Base-by-base conservation (phyloP, 176 grass and related monocot species). In the Rhynchospora pubera region DNA sequence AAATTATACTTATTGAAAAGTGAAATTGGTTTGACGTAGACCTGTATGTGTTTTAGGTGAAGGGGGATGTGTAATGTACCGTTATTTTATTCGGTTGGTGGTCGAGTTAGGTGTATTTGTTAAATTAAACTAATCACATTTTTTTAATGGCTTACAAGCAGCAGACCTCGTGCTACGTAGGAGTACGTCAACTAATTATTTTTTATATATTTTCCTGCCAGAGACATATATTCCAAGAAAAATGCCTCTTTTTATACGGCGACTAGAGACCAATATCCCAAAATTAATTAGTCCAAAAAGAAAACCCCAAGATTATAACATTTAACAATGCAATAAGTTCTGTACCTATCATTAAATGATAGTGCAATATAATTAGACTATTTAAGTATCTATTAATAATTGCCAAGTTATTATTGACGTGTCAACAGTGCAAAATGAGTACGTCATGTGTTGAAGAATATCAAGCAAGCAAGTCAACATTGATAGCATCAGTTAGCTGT, bases 41-140 rank as follows among this genome's bases (percentile, higher is more conserved):
- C 47, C 22, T 56, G 9, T 24, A 55, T 76, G 72, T 32, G 55
- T 55, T 76, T 76, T 76, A 76, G 72, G 47, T 76, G 72, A 76
- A 76, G n/a, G 48, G 55, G 55, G 72, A 76, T 52, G 72, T 56
- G 21, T 76, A 9, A 8, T 76, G 15, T 70, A 19, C 66, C 30
- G 48, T 56, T 76, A 76, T 76, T 76, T 76, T 76, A 76, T 53
- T 76, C 8, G 7, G 72, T 76, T 55, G 72, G 72, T 56, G 72
- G 50, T 76, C 13, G 50, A 32, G 14, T 76, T 76, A 30, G 48
- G 72, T 76, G 5, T 15, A 55, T 55, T 55, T 30, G 2, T 76
- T 76, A 23, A 52, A 56, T 76, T 76, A 53, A 55, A 77, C 72
- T 56, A 55, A 56, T 77, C 5, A 56, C 23, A 56, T 69, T 69